phyloP scores from a whole-genome alignment of 1,284 basidiomycete genomes.

The Malassezia nana region DNA sequence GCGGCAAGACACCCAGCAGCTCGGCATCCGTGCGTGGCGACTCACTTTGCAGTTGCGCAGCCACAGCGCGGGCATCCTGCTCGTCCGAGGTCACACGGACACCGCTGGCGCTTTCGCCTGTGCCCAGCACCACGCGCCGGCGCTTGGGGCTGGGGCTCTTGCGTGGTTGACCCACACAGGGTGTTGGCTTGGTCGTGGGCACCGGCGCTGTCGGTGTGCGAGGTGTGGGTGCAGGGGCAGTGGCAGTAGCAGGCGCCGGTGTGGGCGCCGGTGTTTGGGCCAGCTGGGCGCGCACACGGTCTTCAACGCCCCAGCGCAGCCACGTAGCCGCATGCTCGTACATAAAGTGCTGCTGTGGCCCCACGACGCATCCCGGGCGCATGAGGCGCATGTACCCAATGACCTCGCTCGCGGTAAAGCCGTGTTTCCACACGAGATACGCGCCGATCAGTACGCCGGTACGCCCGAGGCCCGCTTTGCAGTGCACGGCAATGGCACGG shows the following conservation, averaged over 20 bases:
- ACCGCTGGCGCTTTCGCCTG: background rate
- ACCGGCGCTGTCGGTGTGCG: constrained; percentile 10
- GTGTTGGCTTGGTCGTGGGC: constrained; percentile 33
- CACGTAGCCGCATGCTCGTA: constrained; percentile 58
- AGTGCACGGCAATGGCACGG: constrained; percentile 71
- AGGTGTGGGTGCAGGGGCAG: no score
- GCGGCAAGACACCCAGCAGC: constrained; percentile 13
- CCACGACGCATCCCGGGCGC: constrained; percentile 88
- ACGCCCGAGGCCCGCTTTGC: constrained; percentile 83
- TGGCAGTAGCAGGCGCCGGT: constrained; percentile 17
- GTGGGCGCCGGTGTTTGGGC: constrained; percentile 9
- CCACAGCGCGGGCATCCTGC: constrained; percentile 8
- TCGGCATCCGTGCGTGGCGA: constrained; percentile 12
- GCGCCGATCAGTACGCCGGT: constrained; percentile 85
- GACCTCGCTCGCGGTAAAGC: constrained; percentile 94
- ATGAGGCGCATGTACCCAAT: constrained; percentile 98
- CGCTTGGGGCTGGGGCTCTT: constrained; percentile 44
- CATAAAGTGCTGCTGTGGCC: constrained; percentile 75
- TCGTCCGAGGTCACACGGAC: constrained; percentile 9
- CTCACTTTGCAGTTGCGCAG: background rate
- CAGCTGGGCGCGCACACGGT: constrained; percentile 22
- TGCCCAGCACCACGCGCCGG: constrained; percentile 6
- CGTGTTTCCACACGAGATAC: constrained; percentile 96
- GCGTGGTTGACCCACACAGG: constrained; percentile 44
- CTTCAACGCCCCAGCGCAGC: constrained; percentile 35